These are phyloP conservation scores for Myrica gale DNA, from an alignment of 306 rosid species.

Conservation along the genomic window DNA sequence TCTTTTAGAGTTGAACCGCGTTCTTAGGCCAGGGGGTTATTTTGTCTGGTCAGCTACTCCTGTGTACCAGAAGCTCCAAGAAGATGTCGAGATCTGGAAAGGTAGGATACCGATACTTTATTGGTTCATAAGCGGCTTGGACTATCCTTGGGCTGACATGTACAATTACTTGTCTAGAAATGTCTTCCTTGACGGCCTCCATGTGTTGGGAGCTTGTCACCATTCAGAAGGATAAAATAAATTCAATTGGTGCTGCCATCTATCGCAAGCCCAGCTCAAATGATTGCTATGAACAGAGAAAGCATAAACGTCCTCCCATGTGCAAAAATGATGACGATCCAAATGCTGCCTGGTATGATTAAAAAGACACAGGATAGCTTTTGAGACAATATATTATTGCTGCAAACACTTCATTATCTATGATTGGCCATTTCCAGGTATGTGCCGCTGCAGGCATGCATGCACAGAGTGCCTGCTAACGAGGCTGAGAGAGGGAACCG, in stretches of 20 bases:
- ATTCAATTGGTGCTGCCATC: slow-evolving; percentile 65
- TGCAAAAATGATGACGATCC: slow-evolving; percentile 78
- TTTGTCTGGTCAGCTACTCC: slow-evolving; percentile 95
- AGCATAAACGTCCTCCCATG: slow-evolving; percentile 67
- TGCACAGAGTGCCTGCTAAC: slow-evolving; percentile 65
- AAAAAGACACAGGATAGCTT: neutral
- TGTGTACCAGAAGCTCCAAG: slow-evolving; percentile 73
- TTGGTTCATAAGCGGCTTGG: neutral
- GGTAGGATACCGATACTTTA: slow-evolving; percentile 35
- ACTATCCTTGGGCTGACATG: slow-evolving; percentile 13
- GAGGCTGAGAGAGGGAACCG: slow-evolving; percentile 52
- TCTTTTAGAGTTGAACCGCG: slow-evolving; percentile 81
- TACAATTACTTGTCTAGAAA: slow-evolving; percentile 39
- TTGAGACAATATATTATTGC: neutral
- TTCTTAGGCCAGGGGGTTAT: slow-evolving; percentile 77
- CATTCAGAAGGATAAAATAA: slow-evolving; percentile 63
- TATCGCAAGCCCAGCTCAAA: slow-evolving; percentile 76
- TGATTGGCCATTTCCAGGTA: slow-evolving; percentile 48
- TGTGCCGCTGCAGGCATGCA: slow-evolving; percentile 78
- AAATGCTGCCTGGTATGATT: slow-evolving; percentile 81
- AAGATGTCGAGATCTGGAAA: slow-evolving; percentile 84
- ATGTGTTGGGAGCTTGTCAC: slow-evolving; percentile 96
- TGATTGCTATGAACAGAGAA: slow-evolving; percentile 68
- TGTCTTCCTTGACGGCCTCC: slow-evolving; percentile 64
- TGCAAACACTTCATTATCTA: neutral